Evolutionary conservation across 208 protist genomes (phyloP).

Genomic region (Leishmania tarentolae): DNA sequence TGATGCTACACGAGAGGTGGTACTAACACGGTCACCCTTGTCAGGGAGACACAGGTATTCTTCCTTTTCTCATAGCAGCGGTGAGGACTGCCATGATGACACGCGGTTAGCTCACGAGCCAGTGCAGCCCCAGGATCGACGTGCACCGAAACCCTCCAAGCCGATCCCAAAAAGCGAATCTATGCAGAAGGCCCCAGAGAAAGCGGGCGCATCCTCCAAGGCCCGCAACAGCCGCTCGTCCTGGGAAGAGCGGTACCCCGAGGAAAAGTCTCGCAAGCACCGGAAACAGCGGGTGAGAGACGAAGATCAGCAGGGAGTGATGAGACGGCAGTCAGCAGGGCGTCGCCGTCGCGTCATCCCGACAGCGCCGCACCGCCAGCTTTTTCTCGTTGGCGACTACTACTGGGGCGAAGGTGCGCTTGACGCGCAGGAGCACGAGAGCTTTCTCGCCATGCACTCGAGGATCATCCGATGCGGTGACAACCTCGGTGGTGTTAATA

Average conservation of each 20-base stretch:
- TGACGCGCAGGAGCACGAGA: neutral
- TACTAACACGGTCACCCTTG: neutral
- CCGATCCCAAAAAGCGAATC: neutral
- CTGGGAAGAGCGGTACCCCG: neutral
- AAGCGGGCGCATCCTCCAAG: neutral
- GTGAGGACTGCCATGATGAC: neutral
- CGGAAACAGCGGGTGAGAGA: neutral
- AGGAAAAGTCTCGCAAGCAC: neutral
- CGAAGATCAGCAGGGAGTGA: neutral
- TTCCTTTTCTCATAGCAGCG: neutral
- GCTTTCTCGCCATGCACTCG: neutral
- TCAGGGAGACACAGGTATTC: neutral
- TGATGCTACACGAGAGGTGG: neutral
- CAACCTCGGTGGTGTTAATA: neutral
- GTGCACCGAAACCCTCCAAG: neutral
- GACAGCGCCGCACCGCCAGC: constrained; percentile 37
- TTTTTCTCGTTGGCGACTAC: constrained; percentile 35
- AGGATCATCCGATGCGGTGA: neutral
- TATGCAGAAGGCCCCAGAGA: neutral
- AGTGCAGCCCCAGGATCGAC: neutral
- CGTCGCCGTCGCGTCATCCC: constrained; percentile 33
- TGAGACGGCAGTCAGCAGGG: constrained; percentile 1
- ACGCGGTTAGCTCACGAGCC: neutral
- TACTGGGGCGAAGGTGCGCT: neutral
- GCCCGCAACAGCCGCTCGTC: neutral